A percentile compares a stretch with the other conserved stretches of the same genome.
Conservation (phyloP, 306 rosid genomes). For the Vachellia collinsii region DNA sequence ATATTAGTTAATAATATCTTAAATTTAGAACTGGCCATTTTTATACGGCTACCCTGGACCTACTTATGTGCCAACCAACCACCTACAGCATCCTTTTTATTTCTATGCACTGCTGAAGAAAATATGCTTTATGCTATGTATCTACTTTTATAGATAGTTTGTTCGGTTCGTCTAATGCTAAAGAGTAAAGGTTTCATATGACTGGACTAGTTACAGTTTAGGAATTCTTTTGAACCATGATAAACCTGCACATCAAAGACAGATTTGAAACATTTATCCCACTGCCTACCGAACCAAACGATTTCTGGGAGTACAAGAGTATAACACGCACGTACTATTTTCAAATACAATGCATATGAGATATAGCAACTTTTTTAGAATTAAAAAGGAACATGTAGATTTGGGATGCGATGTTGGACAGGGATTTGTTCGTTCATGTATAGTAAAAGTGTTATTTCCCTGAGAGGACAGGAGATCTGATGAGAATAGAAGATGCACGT, state of each 20-base stretch:
- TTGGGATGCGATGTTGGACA: conserved; percentile 34
- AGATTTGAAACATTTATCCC: not conserved
- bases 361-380: not conserved
- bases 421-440: conserved; percentile 41
- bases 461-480: not conserved
- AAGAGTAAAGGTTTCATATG: no score
- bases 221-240: not conserved
- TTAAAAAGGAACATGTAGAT: conserved; percentile 30
- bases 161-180: not conserved
- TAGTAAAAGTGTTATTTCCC: conserved; percentile 43
- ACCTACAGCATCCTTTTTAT: not conserved
- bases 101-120: not conserved
- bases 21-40: not conserved
- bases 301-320: no score
- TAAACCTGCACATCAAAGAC: not conserved
- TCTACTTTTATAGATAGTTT: not conserved
- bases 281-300: not conserved
- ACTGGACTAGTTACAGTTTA: no score
- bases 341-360: no score
- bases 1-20: no score
- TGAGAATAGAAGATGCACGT: conserved; percentile 7
- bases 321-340: no score
- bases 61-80: not conserved
- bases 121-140: not conserved
- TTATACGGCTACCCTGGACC: not conserved